Evolutionary conservation across 2,329 filamentous ascomycete genomes (phyloP).

Genomic region (Coniochaeta sp.): DNA sequence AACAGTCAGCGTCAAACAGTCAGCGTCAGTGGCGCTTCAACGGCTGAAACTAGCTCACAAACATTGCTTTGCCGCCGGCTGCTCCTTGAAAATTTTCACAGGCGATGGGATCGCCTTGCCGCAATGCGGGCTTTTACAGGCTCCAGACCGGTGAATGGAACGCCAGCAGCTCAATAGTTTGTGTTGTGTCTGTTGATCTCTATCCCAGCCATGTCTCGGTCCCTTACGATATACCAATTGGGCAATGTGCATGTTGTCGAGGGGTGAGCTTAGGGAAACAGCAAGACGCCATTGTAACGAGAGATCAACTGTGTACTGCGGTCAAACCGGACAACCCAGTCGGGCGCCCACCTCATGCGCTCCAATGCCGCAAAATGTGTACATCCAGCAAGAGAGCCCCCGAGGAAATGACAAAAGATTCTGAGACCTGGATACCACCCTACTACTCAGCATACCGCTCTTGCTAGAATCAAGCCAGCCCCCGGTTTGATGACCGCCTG

Average conservation of each 20-base stretch:
- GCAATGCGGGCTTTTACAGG: background rate
- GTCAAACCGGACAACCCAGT: too few species aligned
- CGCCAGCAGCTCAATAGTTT: background rate
- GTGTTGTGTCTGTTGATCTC: background rate
- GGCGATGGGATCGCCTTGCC: background rate
- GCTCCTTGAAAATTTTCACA: background rate
- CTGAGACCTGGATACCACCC: background rate
- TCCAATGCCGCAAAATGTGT: too few species aligned
- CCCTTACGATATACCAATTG: background rate
- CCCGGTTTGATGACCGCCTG: background rate
- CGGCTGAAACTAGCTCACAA: background rate
- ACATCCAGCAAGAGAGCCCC: background rate
- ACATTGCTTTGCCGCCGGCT: background rate
- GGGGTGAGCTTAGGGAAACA: too few species aligned
- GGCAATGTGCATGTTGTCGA: background rate
- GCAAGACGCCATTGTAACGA: too few species aligned
- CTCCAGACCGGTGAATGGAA: background rate
- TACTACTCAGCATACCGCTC: background rate
- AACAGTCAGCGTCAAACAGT: background rate
- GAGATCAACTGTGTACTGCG: too few species aligned
- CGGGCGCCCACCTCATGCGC: too few species aligned
- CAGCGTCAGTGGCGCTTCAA: background rate
- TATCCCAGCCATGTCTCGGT: background rate
- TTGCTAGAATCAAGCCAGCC: background rate
- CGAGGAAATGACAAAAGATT: background rate